These are phyloP conservation scores for Combretum micranthum DNA, from an alignment of 345 rosid species.

Conservation along the genomic window DNA sequence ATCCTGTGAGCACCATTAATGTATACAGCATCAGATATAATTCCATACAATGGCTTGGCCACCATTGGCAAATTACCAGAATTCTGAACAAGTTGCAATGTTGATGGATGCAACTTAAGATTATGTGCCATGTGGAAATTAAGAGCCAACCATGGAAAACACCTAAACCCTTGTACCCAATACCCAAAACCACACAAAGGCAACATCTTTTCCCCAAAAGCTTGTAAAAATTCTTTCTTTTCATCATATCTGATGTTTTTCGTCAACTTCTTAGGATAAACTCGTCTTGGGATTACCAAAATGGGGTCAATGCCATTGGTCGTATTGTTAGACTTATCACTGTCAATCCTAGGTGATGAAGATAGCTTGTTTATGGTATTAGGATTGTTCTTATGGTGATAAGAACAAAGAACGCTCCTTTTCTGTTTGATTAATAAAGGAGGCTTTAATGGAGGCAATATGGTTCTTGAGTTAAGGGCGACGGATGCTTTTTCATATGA, in stretches of 20 bases:
- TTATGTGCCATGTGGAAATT: conserved; percentile 76
- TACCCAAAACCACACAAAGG: conserved; percentile 80
- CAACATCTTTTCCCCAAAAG: conserved; percentile 45
- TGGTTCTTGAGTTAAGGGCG: conserved; percentile 6
- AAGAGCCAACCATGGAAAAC: conserved; percentile 92
- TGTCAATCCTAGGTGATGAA: conserved; percentile 3
- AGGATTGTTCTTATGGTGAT: conserved; percentile 10
- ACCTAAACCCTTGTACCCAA: conserved; percentile 83
- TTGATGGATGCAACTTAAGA: conserved; percentile 62
- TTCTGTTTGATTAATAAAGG: conserved; percentile 1
- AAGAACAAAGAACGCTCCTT: conserved; percentile 1
- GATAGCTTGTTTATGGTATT: conserved; percentile 13
- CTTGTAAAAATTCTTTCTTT: conserved; percentile 22
- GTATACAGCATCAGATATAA: conserved; percentile 71
- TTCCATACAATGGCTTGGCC: conserved; percentile 80
- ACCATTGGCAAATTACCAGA: conserved; percentile 82
- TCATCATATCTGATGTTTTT: conserved; percentile 17
- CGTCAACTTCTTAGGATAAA: conserved; percentile 23
- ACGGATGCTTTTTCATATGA: neutral
- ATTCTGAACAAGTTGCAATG: conserved; percentile 79
- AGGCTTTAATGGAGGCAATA: conserved; percentile 9
- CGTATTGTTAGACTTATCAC: neutral
- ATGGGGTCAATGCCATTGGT: conserved; percentile 16
- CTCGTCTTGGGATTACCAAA: conserved; percentile 18
- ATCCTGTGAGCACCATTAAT: conserved; percentile 66